Percentiles rank a stretch among this genome's conserved stretches.
These are phyloP conservation scores for Plasmodium relictum DNA, from an alignment of 169 alveolate genomes.

Conservation along the genomic window DNA sequence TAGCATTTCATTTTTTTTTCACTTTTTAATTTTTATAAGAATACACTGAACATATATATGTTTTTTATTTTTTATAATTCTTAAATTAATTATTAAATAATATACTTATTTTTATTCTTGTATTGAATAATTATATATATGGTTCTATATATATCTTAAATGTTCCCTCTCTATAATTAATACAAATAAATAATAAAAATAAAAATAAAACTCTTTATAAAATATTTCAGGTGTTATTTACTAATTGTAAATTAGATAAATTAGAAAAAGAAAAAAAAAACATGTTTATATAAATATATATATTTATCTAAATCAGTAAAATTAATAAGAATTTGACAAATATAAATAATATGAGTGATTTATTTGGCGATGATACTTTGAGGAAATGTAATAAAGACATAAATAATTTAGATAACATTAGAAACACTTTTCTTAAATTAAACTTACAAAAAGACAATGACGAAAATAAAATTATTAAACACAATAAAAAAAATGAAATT, in stretches of 20 bases:
- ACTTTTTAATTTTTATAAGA: neutral
- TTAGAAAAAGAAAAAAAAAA: neutral
- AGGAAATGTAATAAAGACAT: slow-evolving; percentile 24
- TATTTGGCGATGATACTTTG: slow-evolving; percentile 6
- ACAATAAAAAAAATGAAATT: slow-evolving; percentile 17
- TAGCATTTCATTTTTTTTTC: slow-evolving; percentile 14
- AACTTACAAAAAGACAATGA: slow-evolving; percentile 6
- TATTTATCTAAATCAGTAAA: neutral
- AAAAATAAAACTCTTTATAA: too few relatives aligned
- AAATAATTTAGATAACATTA: slow-evolving; percentile 4
- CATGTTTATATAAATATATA: neutral
- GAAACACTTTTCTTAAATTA: slow-evolving; percentile 5
- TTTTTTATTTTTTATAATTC: neutral
- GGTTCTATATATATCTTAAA: neutral
- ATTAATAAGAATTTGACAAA: neutral
- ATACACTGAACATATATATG: neutral
- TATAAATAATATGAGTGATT: slow-evolving; percentile 10
- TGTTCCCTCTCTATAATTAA: too few relatives aligned
- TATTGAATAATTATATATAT: neutral
- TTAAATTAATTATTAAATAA: neutral
- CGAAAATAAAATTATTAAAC: neutral
- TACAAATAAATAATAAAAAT: too few relatives aligned
- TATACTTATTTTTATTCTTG: neutral
- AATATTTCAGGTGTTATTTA: too few relatives aligned
- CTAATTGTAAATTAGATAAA: too few relatives aligned